Base-by-base conservation (phyloP, 768 basidiomycete species). In the Russula dissimulans region DNA sequence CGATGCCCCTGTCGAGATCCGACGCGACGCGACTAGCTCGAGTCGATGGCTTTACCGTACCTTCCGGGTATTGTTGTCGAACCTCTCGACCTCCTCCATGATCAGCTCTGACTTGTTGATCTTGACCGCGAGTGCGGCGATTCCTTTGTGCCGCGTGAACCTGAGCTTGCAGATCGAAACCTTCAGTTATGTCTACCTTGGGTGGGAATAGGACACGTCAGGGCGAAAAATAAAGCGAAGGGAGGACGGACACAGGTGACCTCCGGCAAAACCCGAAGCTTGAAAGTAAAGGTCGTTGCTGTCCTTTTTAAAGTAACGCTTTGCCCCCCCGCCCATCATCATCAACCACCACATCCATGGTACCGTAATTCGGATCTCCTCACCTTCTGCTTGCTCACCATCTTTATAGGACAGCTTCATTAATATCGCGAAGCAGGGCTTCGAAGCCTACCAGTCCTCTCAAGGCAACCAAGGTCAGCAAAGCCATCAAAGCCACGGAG, bases 181-280 rank as follows among this genome's bases (percentile, higher is more conserved):
- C 71, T 88, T 89, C 71, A 95, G 79, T 49, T 78, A 94, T 91
- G 70, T 95, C 92, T 56, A 95, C 92, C 47, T 89, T 92, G 69
- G n/a, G n/a, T 76, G 75, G 22, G 83, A 82, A 84, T 87, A 31
- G 22, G 42, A 5, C 10, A 41, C 15, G 17, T 53, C n/a, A 59
- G 57, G 41, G 34, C 8, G 34, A 26, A 6, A n/a, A 34, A 51
- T 36, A 18, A 10, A n/a, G n/a, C n/a, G n/a, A n/a, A n/a, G n/a
- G n/a, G n/a, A n/a, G n/a, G n/a, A n/a, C n/a, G n/a, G n/a, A n/a
- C n/a, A n/a, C n/a, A n/a, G n/a, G n/a, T n/a, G n/a, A n/a, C n/a
- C n/a, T n/a, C n/a, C n/a, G n/a, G n/a, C n/a, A n/a, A n/a, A n/a
- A n/a, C n/a, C n/a, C n/a, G n/a, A n/a, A n/a, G n/a, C n/a, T n/a